A percentile compares a stretch with the other conserved stretches of the same genome.
These are phyloP conservation scores for Ophiostoma novo-ulmi DNA, from an alignment of 2,329 filamentous ascomycete genomes.

Conservation along the genomic window DNA sequence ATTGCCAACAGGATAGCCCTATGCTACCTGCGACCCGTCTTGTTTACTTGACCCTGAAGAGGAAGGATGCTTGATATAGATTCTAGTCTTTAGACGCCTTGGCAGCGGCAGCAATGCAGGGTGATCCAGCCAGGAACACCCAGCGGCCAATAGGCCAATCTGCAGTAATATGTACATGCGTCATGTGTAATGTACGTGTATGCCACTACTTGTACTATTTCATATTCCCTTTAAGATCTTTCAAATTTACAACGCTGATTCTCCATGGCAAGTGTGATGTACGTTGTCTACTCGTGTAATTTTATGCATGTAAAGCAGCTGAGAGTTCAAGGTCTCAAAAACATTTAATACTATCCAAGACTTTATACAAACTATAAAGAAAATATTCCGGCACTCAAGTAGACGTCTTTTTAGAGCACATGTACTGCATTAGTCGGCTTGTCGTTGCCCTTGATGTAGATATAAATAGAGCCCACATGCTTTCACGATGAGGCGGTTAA, in stretches of 20 bases:
- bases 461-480: constrained; percentile 15
- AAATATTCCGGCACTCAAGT: neutral
- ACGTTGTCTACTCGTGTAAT: neutral
- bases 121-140: neutral
- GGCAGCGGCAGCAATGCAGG: neutral
- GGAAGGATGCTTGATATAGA: neutral
- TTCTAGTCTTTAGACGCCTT: neutral
- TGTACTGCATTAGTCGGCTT: neutral
- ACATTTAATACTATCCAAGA: neutral
- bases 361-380: neutral
- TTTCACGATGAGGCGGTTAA: neutral
- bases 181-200: neutral
- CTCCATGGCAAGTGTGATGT: too few relatives aligned
- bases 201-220: neutral
- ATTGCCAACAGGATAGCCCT: neutral
- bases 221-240: neutral
- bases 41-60: neutral
- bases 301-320: too few relatives aligned
- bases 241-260: neutral
- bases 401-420: neutral
- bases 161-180: neutral
- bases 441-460: neutral
- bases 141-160: neutral
- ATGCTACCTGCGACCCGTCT: neutral
- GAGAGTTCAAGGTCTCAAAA: too few relatives aligned